Percentiles rank a stretch among this genome's conserved stretches.
These are phyloP conservation scores for Punica granatum DNA, from an alignment of 345 rosid genomes.

Conservation along the genomic window DNA sequence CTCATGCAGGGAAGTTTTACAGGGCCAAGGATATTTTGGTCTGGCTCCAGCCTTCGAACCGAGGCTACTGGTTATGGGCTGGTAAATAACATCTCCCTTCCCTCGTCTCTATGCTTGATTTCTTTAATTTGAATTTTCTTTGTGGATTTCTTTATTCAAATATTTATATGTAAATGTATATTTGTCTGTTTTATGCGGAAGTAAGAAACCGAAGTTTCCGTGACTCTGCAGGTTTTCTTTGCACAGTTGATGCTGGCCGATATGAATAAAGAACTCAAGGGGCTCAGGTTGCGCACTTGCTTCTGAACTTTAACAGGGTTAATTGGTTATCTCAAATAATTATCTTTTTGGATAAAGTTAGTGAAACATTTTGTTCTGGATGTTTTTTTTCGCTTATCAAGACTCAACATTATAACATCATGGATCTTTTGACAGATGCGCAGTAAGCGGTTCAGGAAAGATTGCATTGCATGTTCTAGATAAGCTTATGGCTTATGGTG, in stretches of 20 bases:
- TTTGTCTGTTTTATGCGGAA: not conserved
- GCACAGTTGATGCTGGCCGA: conserved; percentile 91
- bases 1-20: conserved; percentile 99
- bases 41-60: conserved; percentile 98
- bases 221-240: conserved; percentile 83
- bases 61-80: conserved; percentile 99
- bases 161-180: conserved; percentile 30
- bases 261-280: conserved; percentile 91
- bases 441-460: conserved; percentile 96
- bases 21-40: conserved; percentile 95
- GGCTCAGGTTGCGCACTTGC: conserved; percentile 56
- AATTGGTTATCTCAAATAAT: not conserved
- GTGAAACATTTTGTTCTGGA: not conserved
- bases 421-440: conserved; percentile 50
- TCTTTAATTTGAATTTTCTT: not conserved
- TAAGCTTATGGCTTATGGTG: conserved; percentile 95
- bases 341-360: not conserved
- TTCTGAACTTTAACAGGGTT: not conserved
- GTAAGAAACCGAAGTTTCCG: not conserved
- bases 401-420: not conserved
- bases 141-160: not conserved
- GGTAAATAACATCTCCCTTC: conserved; percentile 36
- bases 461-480: conserved; percentile 97
- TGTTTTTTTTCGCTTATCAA: not conserved
- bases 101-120: not conserved